A percentile compares a stretch with the other conserved stretches of the same genome.
Conservation (phyloP, 1,139 yeast species). For the Hyphopichia pseudoburtonii region DNA sequence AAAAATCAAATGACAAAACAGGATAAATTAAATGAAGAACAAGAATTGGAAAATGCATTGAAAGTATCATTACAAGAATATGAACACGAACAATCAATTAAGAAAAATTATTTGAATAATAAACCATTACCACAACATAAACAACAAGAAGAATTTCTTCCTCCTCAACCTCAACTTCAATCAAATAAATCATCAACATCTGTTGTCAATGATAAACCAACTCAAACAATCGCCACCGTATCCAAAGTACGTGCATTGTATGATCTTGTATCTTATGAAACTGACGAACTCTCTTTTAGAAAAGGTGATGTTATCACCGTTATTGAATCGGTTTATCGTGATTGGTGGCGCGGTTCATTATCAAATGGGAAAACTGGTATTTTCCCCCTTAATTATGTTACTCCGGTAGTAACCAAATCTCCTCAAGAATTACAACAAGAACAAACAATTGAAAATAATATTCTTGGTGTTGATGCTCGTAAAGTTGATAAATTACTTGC, state of each 20-base stretch:
- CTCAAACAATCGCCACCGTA: conserved; percentile 48
- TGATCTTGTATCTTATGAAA: conserved; percentile 71
- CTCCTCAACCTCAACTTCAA: conserved; percentile 3
- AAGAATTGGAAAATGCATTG: conserved; percentile 75
- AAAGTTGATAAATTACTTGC: conserved; percentile 69
- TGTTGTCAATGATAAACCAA: conserved; percentile 12
- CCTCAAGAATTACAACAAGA: conserved; percentile 43
- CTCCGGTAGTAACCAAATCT: conserved; percentile 70
- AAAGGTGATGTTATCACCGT: conserved; percentile 82
- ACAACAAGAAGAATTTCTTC: conserved; percentile 2
- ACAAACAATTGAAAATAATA: conserved; percentile 25
- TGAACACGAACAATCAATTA: conserved; percentile 38
- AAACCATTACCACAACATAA: conserved; percentile 31
- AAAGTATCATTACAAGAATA: conserved; percentile 74
- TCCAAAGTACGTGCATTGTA: conserved; percentile 81
- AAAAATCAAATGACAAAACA: conserved; percentile 50
- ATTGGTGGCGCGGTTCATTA: conserved; percentile 94
- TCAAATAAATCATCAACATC: background rate
- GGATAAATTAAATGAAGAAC: conserved; percentile 67
- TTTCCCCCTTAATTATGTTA: conserved; percentile 92
- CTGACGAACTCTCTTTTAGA: conserved; percentile 68
- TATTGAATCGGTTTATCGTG: conserved; percentile 82
- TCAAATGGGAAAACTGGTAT: conserved; percentile 76
- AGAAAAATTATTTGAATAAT: conserved; percentile 26
- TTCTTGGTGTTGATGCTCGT: conserved; percentile 31